These are phyloP conservation scores for Podila verticillata DNA, from an alignment of 192 early-diverging fungal species.

Conservation along the genomic window DNA sequence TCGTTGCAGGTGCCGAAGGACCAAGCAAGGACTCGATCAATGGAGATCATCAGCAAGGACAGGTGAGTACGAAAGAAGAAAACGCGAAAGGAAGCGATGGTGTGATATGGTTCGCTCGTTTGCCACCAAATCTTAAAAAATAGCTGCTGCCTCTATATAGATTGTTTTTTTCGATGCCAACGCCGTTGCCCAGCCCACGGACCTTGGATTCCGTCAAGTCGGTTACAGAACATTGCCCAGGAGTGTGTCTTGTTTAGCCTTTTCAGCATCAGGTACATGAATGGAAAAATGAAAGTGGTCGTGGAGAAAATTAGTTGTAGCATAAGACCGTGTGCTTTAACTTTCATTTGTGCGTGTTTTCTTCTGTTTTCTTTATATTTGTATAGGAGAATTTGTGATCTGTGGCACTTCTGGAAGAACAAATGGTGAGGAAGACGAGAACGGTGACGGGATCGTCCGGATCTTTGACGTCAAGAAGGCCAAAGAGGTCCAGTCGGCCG, in stretches of 20 bases:
- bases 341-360: neutral
- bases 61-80: conserved; percentile 3
- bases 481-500: conserved; percentile 6
- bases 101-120: neutral
- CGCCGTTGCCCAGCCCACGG: neutral
- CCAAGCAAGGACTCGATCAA: neutral
- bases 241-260: conserved; percentile 38
- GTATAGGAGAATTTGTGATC: conserved; percentile 10
- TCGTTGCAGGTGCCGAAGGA: conserved; percentile 35
- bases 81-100: neutral
- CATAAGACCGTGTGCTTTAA: neutral
- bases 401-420: conserved; percentile 40
- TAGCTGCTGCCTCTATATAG: conserved; percentile 3
- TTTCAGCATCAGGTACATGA: conserved; percentile 20
- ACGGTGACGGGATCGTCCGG: conserved; percentile 32
- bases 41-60: neutral
- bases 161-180: conserved; percentile 34
- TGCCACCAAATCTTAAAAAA: neutral
- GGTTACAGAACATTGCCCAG: neutral
- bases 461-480: conserved; percentile 18
- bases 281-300: neutral
- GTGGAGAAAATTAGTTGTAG: neutral
- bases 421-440: conserved; percentile 16
- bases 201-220: conserved; percentile 15
- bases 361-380: neutral